Conservation (phyloP, 352 stramenopile genomes). For the Aphanomyces euteiches region DNA sequence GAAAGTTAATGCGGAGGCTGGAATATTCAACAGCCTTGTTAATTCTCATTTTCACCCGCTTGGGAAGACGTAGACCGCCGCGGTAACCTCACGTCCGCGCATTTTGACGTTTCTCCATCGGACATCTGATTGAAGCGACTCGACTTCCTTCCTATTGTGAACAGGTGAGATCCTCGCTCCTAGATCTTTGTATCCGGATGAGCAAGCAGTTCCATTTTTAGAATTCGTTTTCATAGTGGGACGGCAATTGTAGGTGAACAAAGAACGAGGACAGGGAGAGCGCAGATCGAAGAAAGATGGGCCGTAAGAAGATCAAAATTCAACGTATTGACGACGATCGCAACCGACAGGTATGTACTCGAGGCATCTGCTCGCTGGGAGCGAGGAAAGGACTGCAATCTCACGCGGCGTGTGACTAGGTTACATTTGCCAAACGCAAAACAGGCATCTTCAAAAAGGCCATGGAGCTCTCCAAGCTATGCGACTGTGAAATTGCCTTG, state of each 20-base stretch:
- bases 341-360: slow-evolving; percentile 57
- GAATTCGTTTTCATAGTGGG: slow-evolving; percentile 21
- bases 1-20: slow-evolving; percentile 10
- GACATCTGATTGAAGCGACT: neutral
- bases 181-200: slow-evolving; percentile 21
- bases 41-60: slow-evolving; percentile 18
- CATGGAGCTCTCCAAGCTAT: slow-evolving; percentile 85
- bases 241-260: slow-evolving; percentile 18
- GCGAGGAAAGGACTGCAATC: neutral
- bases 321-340: slow-evolving; percentile 81
- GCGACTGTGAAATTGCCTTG: slow-evolving; percentile 80
- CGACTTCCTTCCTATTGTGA: neutral
- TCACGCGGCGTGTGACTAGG: slow-evolving; percentile 25
- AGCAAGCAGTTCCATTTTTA: slow-evolving; percentile 21
- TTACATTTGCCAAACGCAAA: slow-evolving; percentile 83
- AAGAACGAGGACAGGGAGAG: neutral
- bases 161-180: neutral
- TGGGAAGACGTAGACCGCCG: neutral
- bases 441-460: slow-evolving; percentile 85
- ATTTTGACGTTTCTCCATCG: neutral
- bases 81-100: neutral
- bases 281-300: slow-evolving; percentile 42
- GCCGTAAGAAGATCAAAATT: slow-evolving; percentile 88
- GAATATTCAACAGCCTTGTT: slow-evolving; percentile 13
- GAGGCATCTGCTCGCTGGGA: neutral